Evolutionary conservation across 306 rosid species (phyloP), one percentile per base, ranked within the genome.

Genomic region (Vigna hirtella): DNA sequence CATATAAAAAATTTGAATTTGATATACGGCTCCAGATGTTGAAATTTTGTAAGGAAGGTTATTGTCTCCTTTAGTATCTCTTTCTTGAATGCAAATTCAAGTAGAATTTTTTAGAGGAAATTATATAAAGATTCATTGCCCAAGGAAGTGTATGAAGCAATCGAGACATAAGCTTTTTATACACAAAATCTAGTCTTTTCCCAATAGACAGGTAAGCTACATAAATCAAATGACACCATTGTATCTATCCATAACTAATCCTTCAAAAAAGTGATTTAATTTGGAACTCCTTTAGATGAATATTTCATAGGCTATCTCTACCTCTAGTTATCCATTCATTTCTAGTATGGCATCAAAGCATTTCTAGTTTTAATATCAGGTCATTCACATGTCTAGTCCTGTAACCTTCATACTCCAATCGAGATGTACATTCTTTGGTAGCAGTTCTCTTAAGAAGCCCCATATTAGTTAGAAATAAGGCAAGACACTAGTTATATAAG

Each of bases 241-340:
- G 17, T 42, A 12, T 18, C n/a, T 38, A 32, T 42, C 36, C 18
- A 66, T 11, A 42, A 42, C 36, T 45, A 66, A 66, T 66, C 20
- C 53, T 42, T 18, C 36, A 66, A 12, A 1, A 11, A 42, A 17
- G 11, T 10, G 53, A 66, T 24, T 38, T 38, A 10, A 18, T 40
- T 4, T 65, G 5, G 10, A 65, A 38, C 51, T 65, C 70, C 51
- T 65, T 65, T 18, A 17, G 24, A 18, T 65, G 70, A 63, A 48
- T 63, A 24, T 34, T 62, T 62, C 47, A 6, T 3, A 7, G 14
- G 7, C 68, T 62, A 14, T 14, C 47, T 62, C 68, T 12, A 22
- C n/a, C n/a, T 24, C 36, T 57, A 22, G 8, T 10, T 57, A 57
- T 57, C 3, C 4, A 18, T 59, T n/a, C 66, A 26, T 28, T 59